Conservation (phyloP, 306 rosid genomes). For the Myrica gale region DNA sequence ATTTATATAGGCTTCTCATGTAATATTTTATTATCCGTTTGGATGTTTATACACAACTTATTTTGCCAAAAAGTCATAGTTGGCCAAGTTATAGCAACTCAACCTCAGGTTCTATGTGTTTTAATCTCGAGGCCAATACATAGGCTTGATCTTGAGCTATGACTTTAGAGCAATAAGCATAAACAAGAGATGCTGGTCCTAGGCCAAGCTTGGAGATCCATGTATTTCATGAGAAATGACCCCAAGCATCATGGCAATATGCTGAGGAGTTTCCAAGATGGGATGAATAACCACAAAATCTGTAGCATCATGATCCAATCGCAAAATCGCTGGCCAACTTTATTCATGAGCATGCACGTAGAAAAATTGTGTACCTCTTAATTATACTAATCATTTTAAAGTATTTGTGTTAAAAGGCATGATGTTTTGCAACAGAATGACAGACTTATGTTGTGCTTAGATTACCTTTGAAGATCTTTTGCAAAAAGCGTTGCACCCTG, state of each 20-base stretch:
- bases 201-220: background rate
- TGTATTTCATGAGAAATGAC: background rate
- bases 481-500: conserved; percentile 78
- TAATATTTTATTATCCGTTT: background rate
- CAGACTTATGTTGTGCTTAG: background rate
- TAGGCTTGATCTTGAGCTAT: background rate
- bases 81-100: background rate
- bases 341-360: background rate
- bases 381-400: too few relatives aligned
- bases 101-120: background rate
- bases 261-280: background rate
- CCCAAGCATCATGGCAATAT: background rate
- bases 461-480: conserved; percentile 80
- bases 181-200: background rate
- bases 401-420: background rate
- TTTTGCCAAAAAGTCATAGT: background rate
- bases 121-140: background rate
- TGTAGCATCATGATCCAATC: background rate
- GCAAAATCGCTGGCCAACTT: background rate
- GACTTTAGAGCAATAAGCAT: background rate
- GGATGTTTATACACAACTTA: background rate
- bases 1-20: background rate
- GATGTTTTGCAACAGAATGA: too few relatives aligned
- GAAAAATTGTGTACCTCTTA: background rate
- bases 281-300: background rate